Evolutionary conservation across 371 early-diverging fungal genomes (phyloP), one percentile per base, ranked within the genome.

Genomic region (Lichtheimia ramosa): DNA sequence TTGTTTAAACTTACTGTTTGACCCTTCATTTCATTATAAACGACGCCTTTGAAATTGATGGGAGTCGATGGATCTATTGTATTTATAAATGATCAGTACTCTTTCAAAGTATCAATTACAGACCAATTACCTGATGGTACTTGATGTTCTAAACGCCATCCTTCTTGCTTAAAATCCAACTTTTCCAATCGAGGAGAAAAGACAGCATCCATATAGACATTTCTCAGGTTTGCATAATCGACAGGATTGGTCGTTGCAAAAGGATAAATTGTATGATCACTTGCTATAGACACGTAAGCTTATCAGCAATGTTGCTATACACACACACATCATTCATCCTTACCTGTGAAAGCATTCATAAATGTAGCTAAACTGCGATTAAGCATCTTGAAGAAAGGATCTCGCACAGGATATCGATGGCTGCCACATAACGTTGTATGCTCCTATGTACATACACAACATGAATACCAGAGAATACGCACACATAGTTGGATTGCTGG

Each of bases 11-110:
- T 60, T 82, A 85, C 86, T 66, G 91, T 84, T 57, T 86, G 89
- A 8, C 98, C 98, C 79, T 97, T 97, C 98, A 97, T 97, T 65
- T 97, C 98, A 71, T 97, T 97, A 71, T 92, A 97, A 3, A 97
- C 98, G 34, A 97, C 92, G 25, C 98, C 98, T 63, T 96, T 96
- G 69, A 97, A 80, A 40, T 79, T 77, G 57, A 84, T 82, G 6
- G 83, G 83, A 3, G 82, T 78, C 7, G 54, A 61, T 2, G 71
- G 58, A 70, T 86, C 85, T 82, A 59, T n/a, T 14, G 7, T 14
- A 34, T 21, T 34, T 41, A 28, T 18, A 10, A n/a, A 39, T 40
- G 20, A 5, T 14, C 15, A 34, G 27, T 8, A 5, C 39, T 16
- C 43, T 42, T 20, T 20, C 40, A 43, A 49, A 10, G 7, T 59